Evolutionary conservation across 148 eudicot genomes (phyloP), one percentile per base, ranked within the genome.

Genomic region (Rhododendron williamsianum): DNA sequence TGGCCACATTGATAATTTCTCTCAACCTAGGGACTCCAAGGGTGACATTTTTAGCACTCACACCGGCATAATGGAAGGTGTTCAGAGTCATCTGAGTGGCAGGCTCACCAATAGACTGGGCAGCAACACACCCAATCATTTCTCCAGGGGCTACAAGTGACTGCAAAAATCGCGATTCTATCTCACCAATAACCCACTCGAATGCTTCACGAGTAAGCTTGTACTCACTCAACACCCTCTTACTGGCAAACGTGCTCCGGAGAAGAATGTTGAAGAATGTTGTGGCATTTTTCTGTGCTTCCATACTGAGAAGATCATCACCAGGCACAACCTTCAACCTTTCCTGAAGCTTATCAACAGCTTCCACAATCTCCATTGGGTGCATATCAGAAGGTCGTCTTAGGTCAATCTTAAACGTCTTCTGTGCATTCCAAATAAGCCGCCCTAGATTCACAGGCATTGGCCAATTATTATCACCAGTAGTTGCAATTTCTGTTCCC

Each of bases 101-200:
- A 86, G 99, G 99, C 87, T 97, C 99, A 85, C 99, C 99, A 88
- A 97, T 97, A n/a, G 99, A 97, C 82, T 97, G 99, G 43, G 99
- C 99, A 84, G 99, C 99, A 87, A 97, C 96, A 90, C 99, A 95
- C 5, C 99, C 99, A 85, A 97, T 95, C 99, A 97, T 97, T 88
- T 97, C 99, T 67, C 99, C 99, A 81, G 99, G 95, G 3, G 98
- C 99, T 23, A 97, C 99, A 85, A 97, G 93, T 13, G 99, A 97
- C 90, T 97, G 99, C 88, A 97, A 88, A 88, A 97, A 97, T 35
- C 99, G 91, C 19, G 98, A 94, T 86, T 97, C 98, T 86, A 97
- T 94, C 90, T 97, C 98, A 74, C 99, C 99, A 86, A 97, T 91
- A 85, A 97, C 95, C 98, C 99, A 97, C 35, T 95, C 99, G 86